Percentiles rank a stretch among this genome's conserved stretches.
These are phyloP conservation scores for Alternaria ethzedia DNA, from an alignment of 2,329 filamentous ascomycete species.

Conservation along the genomic window DNA sequence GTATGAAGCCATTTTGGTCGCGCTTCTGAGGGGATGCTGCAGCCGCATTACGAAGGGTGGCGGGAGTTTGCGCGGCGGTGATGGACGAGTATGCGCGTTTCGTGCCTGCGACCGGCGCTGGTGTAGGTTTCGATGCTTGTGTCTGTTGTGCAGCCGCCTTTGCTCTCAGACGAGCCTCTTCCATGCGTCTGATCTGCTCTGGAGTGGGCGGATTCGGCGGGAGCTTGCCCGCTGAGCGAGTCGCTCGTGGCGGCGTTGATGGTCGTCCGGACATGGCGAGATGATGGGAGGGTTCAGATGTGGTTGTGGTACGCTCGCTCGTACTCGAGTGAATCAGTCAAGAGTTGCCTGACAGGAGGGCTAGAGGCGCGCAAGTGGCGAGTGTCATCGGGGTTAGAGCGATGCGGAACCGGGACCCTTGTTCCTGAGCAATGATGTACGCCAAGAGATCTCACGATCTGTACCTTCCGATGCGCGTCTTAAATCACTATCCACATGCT, in stretches of 20 bases:
- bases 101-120: slow-evolving; percentile 57
- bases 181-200: slow-evolving; percentile 68
- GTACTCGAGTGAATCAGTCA: neutral
- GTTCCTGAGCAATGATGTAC: slow-evolving; percentile 40
- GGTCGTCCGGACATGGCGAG: slow-evolving; percentile 50
- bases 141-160: slow-evolving; percentile 74
- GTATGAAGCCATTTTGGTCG: slow-evolving; percentile 46
- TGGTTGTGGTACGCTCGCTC: neutral
- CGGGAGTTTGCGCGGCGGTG: slow-evolving; percentile 59
- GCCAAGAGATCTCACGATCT: slow-evolving; percentile 36
- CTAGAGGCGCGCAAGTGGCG: slow-evolving; percentile 17
- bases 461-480: slow-evolving; percentile 10
- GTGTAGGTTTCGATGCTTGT: slow-evolving; percentile 31
- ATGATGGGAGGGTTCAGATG: neutral
- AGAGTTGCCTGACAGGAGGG: neutral
- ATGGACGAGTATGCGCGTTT: slow-evolving; percentile 76
- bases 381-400: slow-evolving; percentile 10
- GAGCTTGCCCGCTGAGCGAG: slow-evolving; percentile 47
- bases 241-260: slow-evolving; percentile 56
- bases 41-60: slow-evolving; percentile 69
- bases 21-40: slow-evolving; percentile 54
- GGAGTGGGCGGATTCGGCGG: slow-evolving; percentile 61
- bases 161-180: slow-evolving; percentile 84
- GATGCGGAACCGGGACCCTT: slow-evolving; percentile 22
- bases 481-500: slow-evolving; percentile 13